Percentiles rank a stretch among this genome's conserved stretches.
Conservation (phyloP, 305 asterid genomes). For the Solanum chacoense region DNA sequence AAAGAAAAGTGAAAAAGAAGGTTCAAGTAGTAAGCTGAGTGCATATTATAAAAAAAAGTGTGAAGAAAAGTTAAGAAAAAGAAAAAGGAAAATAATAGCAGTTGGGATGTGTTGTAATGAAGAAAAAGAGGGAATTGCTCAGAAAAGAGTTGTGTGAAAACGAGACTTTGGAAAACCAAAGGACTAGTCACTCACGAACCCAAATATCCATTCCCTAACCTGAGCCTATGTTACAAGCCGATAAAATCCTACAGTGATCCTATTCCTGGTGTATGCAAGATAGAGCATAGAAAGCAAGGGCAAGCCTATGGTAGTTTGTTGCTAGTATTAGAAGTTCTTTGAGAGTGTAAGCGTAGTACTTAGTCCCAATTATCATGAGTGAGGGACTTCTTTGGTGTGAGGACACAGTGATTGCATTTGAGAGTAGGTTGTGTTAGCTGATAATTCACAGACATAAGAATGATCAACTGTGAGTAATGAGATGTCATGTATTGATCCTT, state of each 20-base stretch:
- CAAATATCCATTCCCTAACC: background rate
- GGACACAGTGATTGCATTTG: background rate
- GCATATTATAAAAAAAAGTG: background rate
- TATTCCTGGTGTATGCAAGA: background rate
- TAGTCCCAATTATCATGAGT: background rate
- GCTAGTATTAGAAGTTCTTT: background rate
- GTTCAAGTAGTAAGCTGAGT: background rate
- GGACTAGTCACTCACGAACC: background rate
- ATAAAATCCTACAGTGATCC: background rate
- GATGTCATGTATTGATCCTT: background rate
- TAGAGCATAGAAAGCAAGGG: background rate
- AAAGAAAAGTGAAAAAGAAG: background rate
- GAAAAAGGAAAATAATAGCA: background rate
- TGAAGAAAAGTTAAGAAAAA: background rate
- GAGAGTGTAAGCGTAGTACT: background rate
- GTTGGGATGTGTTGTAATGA: background rate
- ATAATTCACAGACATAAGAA: background rate
- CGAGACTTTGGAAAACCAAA: background rate
- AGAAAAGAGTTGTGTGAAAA: background rate
- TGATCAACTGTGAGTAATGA: background rate
- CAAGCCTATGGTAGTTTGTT: background rate
- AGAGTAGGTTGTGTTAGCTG: background rate
- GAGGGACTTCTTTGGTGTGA: background rate
- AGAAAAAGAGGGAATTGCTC: background rate
- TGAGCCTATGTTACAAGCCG: background rate